Percentiles rank a stretch among this genome's conserved stretches.
These are phyloP conservation scores for Pestalotiopsis sp. DNA, from an alignment of 2,329 filamentous ascomycete species.

Conservation along the genomic window DNA sequence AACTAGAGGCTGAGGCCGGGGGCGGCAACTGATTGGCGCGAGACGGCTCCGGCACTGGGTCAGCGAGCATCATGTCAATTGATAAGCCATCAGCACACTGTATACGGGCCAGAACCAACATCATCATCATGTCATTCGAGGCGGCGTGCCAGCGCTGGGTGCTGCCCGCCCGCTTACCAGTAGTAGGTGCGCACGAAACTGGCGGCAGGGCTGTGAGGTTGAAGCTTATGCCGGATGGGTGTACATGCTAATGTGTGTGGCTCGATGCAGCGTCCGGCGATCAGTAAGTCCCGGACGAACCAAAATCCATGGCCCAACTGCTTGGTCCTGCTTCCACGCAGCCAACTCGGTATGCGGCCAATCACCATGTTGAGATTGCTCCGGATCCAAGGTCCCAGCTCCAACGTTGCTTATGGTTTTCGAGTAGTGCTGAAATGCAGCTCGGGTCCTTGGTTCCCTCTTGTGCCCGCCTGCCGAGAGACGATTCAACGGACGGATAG, in stretches of 20 bases:
- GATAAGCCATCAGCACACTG: neutral
- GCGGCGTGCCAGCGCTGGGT: neutral
- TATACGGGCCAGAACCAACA: neutral
- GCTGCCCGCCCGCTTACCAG: neutral
- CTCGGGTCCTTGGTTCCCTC: neutral
- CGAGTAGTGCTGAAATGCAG: neutral
- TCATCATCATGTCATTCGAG: neutral
- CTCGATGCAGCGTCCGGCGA: neutral
- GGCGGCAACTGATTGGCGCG: slow-evolving; percentile 8
- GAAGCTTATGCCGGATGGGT: neutral
- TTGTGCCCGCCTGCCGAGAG: neutral
- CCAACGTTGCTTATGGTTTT: neutral
- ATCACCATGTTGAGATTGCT: neutral
- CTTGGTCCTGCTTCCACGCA: neutral
- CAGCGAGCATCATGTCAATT: neutral
- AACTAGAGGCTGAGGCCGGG: slow-evolving; percentile 1
- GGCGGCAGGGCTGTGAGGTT: neutral
- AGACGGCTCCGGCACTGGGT: slow-evolving; percentile 1
- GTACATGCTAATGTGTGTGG: neutral
- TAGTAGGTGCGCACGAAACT: neutral
- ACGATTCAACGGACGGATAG: neutral
- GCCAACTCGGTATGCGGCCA: neutral
- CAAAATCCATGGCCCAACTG: neutral
- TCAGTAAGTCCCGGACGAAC: neutral
- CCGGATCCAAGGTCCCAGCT: neutral